Base-by-base conservation (phyloP, 345 rosid species). In the Populus deltoides region DNA sequence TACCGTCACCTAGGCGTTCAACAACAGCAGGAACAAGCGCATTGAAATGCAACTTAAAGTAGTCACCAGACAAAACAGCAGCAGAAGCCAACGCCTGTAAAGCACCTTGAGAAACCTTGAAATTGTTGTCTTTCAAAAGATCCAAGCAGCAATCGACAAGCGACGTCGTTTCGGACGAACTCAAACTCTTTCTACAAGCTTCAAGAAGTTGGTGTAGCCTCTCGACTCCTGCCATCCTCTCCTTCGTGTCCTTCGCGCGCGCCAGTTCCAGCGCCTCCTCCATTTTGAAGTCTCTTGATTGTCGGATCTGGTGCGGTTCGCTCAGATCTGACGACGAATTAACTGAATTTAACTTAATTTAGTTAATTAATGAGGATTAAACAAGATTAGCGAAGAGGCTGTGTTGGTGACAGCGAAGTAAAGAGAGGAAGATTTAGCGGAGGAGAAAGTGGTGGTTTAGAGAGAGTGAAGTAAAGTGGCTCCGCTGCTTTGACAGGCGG, bases 221-320 rank as follows among this genome's bases (percentile, higher is more conserved):
- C 86, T 96, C 99, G 59, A 96, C 98, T 27, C 94, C 99, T 4
- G 99, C 99, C 99, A 96, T 96, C 85, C 99, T 86, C 90, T 94
- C 99, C 79, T 96, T 96, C 2, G 98, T 92, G 83, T 93, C 99
- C 87, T 96, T 96, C 51, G 98, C 92, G n/a, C 99, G 92, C 77
- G 94, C 98, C 85, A 91, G 89, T 83, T 96, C 98, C 76, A 96
- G 75, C 53, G 95, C 99, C 90, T 91, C 99, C 89, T 96, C 99
- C 99, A 96, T 96, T 47, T 47, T 27, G 61, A 31, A 35, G 71
- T 12, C 20, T 38, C 9, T 7, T 16, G 24, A 36, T 24, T 10
- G 47, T 43, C 36, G 80, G 80, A 70, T 76, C 76, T 81, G 79
- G 72, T 35, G 45, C 73, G 72, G 15, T 69, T 10, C 9, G 59